Conservation (phyloP, 2,329 filamentous ascomycete genomes). For the Xylaria polymorpha region DNA sequence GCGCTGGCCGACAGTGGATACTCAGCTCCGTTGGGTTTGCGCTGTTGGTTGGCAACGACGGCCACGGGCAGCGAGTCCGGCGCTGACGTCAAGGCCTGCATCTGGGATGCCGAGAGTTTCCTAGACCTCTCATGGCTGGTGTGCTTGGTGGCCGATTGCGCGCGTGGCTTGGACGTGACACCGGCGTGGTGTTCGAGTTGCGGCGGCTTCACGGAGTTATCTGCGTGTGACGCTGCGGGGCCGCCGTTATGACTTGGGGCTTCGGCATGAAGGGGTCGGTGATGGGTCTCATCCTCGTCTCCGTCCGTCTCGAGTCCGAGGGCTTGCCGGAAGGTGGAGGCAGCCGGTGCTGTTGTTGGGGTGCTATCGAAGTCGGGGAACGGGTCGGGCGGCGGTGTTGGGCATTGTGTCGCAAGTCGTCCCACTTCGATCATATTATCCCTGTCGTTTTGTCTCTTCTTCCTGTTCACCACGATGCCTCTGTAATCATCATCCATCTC, state of each 20-base stretch:
- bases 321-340: neutral
- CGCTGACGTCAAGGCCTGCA: conserved; percentile 67
- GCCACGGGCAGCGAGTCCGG: conserved; percentile 70
- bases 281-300: conserved; percentile 25
- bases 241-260: conserved; percentile 17
- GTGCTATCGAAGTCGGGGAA: conserved; percentile 36
- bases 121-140: conserved; percentile 57
- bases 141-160: conserved; percentile 43
- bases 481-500: neutral
- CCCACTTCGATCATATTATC: conserved; percentile 10
- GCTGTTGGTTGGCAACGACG: conserved; percentile 50
- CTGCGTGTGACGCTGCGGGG: conserved; percentile 20
- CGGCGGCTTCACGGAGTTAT: conserved; percentile 22
- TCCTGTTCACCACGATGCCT: neutral
- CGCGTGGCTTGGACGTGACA: conserved; percentile 38
- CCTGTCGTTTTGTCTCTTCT: conserved; percentile 11
- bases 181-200: conserved; percentile 24
- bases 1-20: conserved; percentile 54
- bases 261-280: conserved; percentile 21
- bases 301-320: neutral
- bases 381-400: conserved; percentile 36
- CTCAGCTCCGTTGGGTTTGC: conserved; percentile 51
- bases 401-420: conserved; percentile 33
- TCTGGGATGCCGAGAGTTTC: conserved; percentile 68
- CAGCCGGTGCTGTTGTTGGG: conserved; percentile 6